Percentiles rank a stretch among this genome's conserved stretches.
phyloP scores from a whole-genome alignment of 352 stramenopile species.

The Globisporangium irregulare region DNA sequence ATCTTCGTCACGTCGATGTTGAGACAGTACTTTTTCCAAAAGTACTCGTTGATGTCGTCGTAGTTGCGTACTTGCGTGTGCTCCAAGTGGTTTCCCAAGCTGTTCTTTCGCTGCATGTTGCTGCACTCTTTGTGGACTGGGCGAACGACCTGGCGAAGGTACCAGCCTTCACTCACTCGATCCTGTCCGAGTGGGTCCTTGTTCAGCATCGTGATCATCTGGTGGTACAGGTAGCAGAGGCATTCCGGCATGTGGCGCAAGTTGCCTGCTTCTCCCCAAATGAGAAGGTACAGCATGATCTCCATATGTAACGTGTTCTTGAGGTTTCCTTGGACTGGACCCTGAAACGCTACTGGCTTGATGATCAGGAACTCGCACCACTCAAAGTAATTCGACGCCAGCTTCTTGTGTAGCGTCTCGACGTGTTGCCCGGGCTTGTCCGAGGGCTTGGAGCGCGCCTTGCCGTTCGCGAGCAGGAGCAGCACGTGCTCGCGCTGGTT shows the following conservation, averaged over 20 bases:
- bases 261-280: slow-evolving; percentile 97
- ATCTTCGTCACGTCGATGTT: slow-evolving; percentile 50
- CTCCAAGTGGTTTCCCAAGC: slow-evolving; percentile 58
- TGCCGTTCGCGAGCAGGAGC: slow-evolving; percentile 65
- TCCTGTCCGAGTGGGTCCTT: slow-evolving; percentile 53
- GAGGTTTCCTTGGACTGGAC: slow-evolving; percentile 39
- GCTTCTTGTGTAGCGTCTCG: slow-evolving; percentile 51
- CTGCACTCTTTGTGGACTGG: slow-evolving; percentile 61
- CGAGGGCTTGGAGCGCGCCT: slow-evolving; percentile 49
- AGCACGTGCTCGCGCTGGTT: slow-evolving; percentile 79
- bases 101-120: slow-evolving; percentile 68
- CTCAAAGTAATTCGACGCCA: slow-evolving; percentile 61
- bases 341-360: slow-evolving; percentile 33
- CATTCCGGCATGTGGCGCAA: slow-evolving; percentile 96
- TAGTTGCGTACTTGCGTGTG: slow-evolving; percentile 74
- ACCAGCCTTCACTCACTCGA: slow-evolving; percentile 47
- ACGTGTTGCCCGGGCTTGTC: slow-evolving; percentile 50
- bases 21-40: slow-evolving; percentile 70
- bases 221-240: slow-evolving; percentile 95
- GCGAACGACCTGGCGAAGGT: slow-evolving; percentile 48
- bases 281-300: slow-evolving; percentile 93
- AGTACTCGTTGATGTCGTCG: slow-evolving; percentile 82
- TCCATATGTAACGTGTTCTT: slow-evolving; percentile 83
- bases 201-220: slow-evolving; percentile 54
- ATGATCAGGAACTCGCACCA: slow-evolving; percentile 59